Evolutionary conservation across 2,329 filamentous ascomycete genomes (phyloP), one percentile per base, ranked within the genome.

Genomic region (Talaromyces albobiverticillius): DNA sequence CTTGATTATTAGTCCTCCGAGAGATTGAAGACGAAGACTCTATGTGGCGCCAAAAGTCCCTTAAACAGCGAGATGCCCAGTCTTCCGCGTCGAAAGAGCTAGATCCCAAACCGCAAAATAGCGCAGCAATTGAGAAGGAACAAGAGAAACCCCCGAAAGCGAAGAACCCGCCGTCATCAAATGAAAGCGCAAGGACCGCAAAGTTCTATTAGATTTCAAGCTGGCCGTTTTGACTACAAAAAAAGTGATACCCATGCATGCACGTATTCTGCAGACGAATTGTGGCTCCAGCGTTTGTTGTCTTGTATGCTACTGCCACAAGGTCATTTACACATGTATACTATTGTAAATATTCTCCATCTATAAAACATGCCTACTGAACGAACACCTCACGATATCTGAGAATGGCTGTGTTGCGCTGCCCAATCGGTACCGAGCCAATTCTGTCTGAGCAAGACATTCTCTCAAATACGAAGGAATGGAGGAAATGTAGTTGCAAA

Each of bases 11-110:
- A 74, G 71, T 74, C 3, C 56, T 74, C 7, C 63, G 60, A 43
- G 72, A 75, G 55, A 73, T 75, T 31, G 69, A 72, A 51, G 63
- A 66, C 34, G 72, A 74, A 56, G 71, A 74, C 56, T 67, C 66
- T 3, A 41, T 69, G 16, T 73, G 70, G 71, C 67, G 68, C 53
- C 62, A 64, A 46, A 69, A 65, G 46, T 47, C 54, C n/a, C 40
- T 42, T 23, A 50, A 47, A 47, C 36, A 50, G 22, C 49, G 41
- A 41, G 31, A 23, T 3, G 46, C 18, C 20, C 22, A 45, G 14
- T 29, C 47, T 22, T 14, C 47, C 7, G 47, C 16, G 16, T 25
- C 46, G 4, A 29, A 8, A 40, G 26, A 26, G 18, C 34, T 45
- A 23, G 38, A 40, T 16, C 11, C 14, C 13, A 26, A 20, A 13